Conservation (phyloP, 306 rosid genomes). For the Cucurbita moschata region DNA sequence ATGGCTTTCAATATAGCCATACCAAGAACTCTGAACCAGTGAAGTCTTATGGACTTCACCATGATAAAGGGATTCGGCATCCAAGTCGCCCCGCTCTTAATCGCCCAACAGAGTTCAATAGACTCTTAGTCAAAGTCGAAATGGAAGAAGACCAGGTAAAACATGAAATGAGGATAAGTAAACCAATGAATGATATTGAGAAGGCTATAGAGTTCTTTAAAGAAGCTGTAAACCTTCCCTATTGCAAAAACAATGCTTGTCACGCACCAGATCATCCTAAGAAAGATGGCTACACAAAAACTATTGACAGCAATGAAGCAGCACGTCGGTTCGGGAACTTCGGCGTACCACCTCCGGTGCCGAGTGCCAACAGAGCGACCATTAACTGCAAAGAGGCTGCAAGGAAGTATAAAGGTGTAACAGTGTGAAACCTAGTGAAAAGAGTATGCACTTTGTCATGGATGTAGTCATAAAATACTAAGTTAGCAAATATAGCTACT, state of each 20-base stretch:
- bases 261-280: background rate
- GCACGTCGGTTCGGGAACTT: constrained; percentile 10
- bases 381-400: constrained; percentile 5
- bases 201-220: constrained; percentile 14
- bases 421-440: background rate
- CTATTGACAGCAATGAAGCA: constrained; percentile 10
- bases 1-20: constrained; percentile 12
- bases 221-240: constrained; percentile 10
- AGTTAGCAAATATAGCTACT: background rate
- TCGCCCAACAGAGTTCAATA: constrained; percentile 2
- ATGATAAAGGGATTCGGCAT: background rate
- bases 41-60: background rate
- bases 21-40: constrained; percentile 8
- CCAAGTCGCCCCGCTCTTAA: constrained; percentile 1
- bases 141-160: constrained; percentile 19
- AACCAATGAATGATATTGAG: constrained; percentile 25
- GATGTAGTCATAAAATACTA: background rate
- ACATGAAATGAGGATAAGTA: constrained; percentile 9
- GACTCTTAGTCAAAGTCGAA: constrained; percentile 13
- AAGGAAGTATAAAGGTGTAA: constrained; percentile 3
- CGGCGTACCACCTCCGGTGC: background rate
- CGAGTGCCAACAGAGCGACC: background rate
- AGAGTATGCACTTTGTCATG: background rate
- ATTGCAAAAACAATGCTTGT: background rate
- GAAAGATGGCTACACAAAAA: background rate